Evolutionary conservation across 768 basidiomycete species (phyloP).

Genomic region (Hortiboletus campestris): DNA sequence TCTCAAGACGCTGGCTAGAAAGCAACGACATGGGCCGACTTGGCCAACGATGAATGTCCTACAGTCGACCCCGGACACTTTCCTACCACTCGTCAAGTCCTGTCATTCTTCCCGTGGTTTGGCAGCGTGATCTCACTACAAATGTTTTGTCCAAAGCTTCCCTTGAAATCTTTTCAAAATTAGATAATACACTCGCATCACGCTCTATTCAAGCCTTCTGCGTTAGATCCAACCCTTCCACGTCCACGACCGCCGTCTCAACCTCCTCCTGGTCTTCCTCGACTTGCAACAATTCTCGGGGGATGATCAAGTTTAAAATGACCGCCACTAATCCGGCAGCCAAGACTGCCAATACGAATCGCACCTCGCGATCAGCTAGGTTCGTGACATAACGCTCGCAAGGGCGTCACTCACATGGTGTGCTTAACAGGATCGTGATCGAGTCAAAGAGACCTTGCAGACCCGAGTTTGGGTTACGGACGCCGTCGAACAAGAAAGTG

Average conservation of each 20-base stretch:
- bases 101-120: too few species aligned
- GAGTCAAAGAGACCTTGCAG: slow-evolving; percentile 70
- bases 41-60: too few species aligned
- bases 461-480: slow-evolving; percentile 49
- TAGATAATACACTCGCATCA: background rate
- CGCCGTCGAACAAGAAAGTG: slow-evolving; percentile 66
- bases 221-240: slow-evolving; percentile 16
- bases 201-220: background rate
- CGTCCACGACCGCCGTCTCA: slow-evolving; percentile 18
- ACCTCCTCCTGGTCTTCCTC: slow-evolving; percentile 19
- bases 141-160: background rate
- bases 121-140: background rate
- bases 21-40: too few species aligned
- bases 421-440: slow-evolving; percentile 76
- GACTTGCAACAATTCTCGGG: slow-evolving; percentile 30
- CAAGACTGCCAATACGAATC: slow-evolving; percentile 40
- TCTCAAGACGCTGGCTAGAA: too few species aligned
- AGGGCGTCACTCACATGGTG: slow-evolving; percentile 61
- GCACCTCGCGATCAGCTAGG: background rate
- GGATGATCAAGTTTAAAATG: slow-evolving; percentile 57
- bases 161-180: background rate
- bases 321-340: slow-evolving; percentile 57
- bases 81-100: too few species aligned
- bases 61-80: too few species aligned
- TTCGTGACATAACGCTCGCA: background rate